phyloP scores from a whole-genome alignment of 2,329 filamentous ascomycete species.

The Paracamarosporium sp. region DNA sequence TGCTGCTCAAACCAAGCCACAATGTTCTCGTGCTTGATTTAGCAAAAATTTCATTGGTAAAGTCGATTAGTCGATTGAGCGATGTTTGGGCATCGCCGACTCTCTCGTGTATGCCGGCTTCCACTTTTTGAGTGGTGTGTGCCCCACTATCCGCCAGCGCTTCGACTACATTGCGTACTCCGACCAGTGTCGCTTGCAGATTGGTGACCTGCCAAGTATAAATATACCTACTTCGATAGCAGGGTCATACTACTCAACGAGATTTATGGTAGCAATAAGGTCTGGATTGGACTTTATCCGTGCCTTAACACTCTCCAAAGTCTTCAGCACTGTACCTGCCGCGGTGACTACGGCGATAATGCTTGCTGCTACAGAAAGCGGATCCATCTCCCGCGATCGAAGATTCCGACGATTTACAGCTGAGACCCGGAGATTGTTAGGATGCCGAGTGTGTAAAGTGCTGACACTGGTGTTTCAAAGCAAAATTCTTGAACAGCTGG shows the following conservation, averaged over 20 bases:
- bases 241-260: neutral
- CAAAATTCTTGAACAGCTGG: too few species aligned
- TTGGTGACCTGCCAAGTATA: conserved; percentile 3
- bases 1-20: neutral
- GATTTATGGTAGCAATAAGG: conserved; percentile 4
- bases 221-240: neutral
- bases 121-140: neutral
- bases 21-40: neutral
- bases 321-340: neutral
- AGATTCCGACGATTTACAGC: too few species aligned
- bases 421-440: too few species aligned
- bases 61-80: conserved; percentile 2
- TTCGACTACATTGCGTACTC: neutral
- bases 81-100: neutral
- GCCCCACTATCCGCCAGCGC: neutral
- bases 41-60: neutral
- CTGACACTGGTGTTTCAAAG: too few species aligned
- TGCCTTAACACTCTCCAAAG: neutral
- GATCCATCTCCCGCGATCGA: too few species aligned
- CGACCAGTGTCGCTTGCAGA: conserved; percentile 4
- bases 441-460: too few species aligned
- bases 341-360: conserved; percentile 1
- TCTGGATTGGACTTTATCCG: neutral
- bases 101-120: neutral
- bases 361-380: conserved; percentile 10